phyloP scores from a whole-genome alignment of 2,329 filamentous ascomycete species.

The Cladophialophora immunda region DNA sequence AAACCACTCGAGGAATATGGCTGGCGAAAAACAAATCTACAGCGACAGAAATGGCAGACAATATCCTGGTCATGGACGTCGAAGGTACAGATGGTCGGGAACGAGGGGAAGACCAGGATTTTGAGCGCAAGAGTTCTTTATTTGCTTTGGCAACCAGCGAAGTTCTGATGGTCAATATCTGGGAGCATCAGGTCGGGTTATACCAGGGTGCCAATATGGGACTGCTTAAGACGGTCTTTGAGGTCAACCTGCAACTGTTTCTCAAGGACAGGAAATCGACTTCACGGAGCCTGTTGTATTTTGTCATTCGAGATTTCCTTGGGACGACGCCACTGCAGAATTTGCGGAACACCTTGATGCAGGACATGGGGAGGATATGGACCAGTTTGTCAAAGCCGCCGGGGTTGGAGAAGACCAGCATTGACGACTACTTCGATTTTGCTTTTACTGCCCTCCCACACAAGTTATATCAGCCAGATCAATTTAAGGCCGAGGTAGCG shows the following conservation, averaged over 20 bases:
- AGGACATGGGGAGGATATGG: constrained; percentile 94
- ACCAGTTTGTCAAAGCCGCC: constrained; percentile 87
- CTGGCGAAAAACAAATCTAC: constrained; percentile 90
- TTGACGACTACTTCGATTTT: constrained; percentile 99
- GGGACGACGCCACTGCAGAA: constrained; percentile 90
- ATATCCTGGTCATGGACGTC: constrained; percentile 99
- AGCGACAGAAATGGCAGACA: constrained; percentile 79
- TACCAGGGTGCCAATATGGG: constrained; percentile 99
- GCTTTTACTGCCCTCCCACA: constrained; percentile 94
- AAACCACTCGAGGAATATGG: constrained; percentile 99
- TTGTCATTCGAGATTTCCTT: constrained; percentile 97
- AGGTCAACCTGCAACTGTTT: constrained; percentile 97
- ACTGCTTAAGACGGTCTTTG: constrained; percentile 96
- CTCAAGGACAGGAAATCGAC: constrained; percentile 92
- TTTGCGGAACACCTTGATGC: constrained; percentile 86
- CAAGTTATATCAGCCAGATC: constrained; percentile 94
- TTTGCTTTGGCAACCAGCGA: constrained; percentile 98
- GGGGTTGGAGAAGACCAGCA: constrained; percentile 85
- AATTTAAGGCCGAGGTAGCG: constrained; percentile 82
- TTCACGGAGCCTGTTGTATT: constrained; percentile 91
- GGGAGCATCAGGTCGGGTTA: constrained; percentile 97
- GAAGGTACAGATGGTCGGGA: constrained; percentile 97
- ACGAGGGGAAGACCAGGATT: constrained; percentile 96
- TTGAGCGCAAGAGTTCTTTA: constrained; percentile 96
- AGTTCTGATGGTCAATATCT: constrained; percentile 97